Base-by-base conservation (phyloP, 2,329 filamentous ascomycete genomes). In the Cryphonectria carpinicola region DNA sequence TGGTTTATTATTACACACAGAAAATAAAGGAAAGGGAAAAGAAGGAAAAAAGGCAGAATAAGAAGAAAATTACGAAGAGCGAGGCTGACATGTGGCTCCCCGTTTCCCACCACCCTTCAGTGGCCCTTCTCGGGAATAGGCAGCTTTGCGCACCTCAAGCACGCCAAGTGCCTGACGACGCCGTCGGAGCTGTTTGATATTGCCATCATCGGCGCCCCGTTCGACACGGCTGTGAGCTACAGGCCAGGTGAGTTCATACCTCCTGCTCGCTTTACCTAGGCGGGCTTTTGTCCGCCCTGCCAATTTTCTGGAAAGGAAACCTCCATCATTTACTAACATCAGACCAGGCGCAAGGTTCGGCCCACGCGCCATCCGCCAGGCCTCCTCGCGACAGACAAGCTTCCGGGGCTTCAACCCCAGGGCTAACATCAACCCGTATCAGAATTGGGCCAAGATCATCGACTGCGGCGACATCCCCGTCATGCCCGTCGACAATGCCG, bases 391-490 rank as follows among this genome's bases (percentile, higher is more conserved):
- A 28, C 94, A 97, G 81, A 93, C 92, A 19, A 87, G 90, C 3
- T 93, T 92, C 79, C 89, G 93, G 58, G 92, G 92, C 77, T 94
- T 92, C 86, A 97, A 97, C 81, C 88, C 92, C 2, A 90, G 94
- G 32, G 94, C 93, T 1, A 87, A 86, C 54, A 87, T 97, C 74
- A 98, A 97, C 80, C 94, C 95, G 0, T 97, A 96, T 82, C 84
- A 84, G 56, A 91, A 87, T 68, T 95, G 92, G 92, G 92, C 93
- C 0, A 89, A 84, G 54, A 89, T 97, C 71, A 84, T 95, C 66
- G 95, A 98, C 83, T 98, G 95, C 80, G 95, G 95, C 63, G 95
- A 97, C 79, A 94, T 97, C 69, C 94, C 95, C 39, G 86, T 97
- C 74, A 93, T 92, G 0, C 94, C 94, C 0, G 91, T 97, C 75